Conservation (phyloP, 352 stramenopile species). For the Plasmopara viticola region DNA sequence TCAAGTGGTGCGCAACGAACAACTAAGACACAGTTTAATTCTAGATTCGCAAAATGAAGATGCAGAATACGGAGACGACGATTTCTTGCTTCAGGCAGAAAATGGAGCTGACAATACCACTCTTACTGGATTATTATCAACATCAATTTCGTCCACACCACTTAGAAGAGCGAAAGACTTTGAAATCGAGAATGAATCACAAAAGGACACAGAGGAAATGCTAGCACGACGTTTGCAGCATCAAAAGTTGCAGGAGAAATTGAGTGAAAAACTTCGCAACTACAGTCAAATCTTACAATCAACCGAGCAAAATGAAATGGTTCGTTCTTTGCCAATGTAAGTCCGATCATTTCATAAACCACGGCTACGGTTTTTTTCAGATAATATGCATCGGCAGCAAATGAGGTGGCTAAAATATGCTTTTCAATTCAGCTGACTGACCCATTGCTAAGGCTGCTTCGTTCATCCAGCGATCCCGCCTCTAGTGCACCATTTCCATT, state of each 20-base stretch:
- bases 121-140: not conserved
- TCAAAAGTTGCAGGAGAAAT: slow-evolving; percentile 24
- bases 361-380: no score
- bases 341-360: slow-evolving; percentile 13
- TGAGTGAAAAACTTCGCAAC: slow-evolving; percentile 32
- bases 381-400: slow-evolving; percentile 20
- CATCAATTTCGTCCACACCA: not conserved
- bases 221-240: slow-evolving; percentile 27
- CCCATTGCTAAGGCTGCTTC: slow-evolving; percentile 28
- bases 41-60: slow-evolving; percentile 8
- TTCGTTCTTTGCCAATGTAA: not conserved
- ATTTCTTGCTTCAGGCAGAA: slow-evolving; percentile 13
- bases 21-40: slow-evolving; percentile 8
- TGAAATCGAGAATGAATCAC: not conserved
- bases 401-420: slow-evolving; percentile 9
- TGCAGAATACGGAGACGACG: slow-evolving; percentile 11
- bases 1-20: slow-evolving; percentile 45
- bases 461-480: slow-evolving; percentile 22
- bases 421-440: slow-evolving; percentile 28
- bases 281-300: slow-evolving; percentile 23
- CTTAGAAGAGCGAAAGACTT: no score
- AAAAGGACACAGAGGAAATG: slow-evolving; percentile 1
- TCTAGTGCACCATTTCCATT: slow-evolving; percentile 28
- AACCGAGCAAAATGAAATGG: not conserved
- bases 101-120: not conserved